Conservation (phyloP, 2,329 filamentous ascomycete species). For the Fusarium succisae region DNA sequence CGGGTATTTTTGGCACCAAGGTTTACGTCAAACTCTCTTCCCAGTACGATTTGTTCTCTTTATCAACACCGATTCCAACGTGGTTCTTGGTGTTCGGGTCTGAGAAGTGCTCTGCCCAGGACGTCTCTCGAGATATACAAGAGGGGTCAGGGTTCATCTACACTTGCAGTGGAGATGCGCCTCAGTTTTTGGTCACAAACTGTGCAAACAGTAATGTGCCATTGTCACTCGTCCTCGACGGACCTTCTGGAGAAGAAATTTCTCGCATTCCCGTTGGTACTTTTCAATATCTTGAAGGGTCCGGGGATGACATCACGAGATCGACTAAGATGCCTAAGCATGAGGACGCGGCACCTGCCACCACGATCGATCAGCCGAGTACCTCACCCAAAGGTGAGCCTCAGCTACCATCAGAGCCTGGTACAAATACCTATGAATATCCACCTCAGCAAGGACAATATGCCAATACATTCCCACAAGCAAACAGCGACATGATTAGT, state of each 20-base stretch:
- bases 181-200: conserved; percentile 64
- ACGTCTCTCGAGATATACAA: conserved; percentile 69
- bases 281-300: conserved; percentile 63
- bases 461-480: conserved; percentile 51
- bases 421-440: conserved; percentile 59
- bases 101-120: conserved; percentile 69
- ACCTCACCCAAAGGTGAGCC: conserved; percentile 54
- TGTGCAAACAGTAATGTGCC: conserved; percentile 62
- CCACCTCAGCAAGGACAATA: conserved; percentile 55
- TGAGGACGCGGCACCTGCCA: conserved; percentile 50
- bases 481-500: conserved; percentile 63
- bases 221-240: conserved; percentile 63
- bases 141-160: conserved; percentile 73
- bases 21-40: conserved; percentile 79
- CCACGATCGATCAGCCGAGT: conserved; percentile 51
- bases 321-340: conserved; percentile 49
- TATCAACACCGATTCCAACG: conserved; percentile 63
- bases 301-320: conserved; percentile 55
- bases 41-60: conserved; percentile 73
- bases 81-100: conserved; percentile 81
- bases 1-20: conserved; percentile 75
- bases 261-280: conserved; percentile 58
- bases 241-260: conserved; percentile 61
- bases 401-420: conserved; percentile 49
- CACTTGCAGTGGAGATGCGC: conserved; percentile 76